phyloP scores from a whole-genome alignment of 2,329 filamentous ascomycete genomes.

The Tolypocladium ophioglossoides region DNA sequence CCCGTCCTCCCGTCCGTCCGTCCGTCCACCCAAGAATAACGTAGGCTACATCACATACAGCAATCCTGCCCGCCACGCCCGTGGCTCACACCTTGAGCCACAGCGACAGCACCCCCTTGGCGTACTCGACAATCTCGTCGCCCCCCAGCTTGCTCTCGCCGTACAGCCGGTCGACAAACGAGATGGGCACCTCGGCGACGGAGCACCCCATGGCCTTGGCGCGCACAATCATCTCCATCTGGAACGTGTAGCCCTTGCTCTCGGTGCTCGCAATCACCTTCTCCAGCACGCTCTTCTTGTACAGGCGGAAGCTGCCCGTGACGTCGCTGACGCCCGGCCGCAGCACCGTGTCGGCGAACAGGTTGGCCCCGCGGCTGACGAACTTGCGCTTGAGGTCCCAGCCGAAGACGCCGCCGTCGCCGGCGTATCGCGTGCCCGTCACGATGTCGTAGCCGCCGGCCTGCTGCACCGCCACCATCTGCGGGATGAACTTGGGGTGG shows the following conservation, averaged over 20 bases:
- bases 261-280: conserved; percentile 85
- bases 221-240: conserved; percentile 99
- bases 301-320: conserved; percentile 88
- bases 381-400: conserved; percentile 93
- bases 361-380: conserved; percentile 77
- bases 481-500: conserved; percentile 96
- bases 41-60: neutral
- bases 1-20: neutral
- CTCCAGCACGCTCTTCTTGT: conserved; percentile 82
- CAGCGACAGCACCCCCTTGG: conserved; percentile 69
- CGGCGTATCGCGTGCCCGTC: conserved; percentile 89
- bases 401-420: conserved; percentile 80
- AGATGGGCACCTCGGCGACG: conserved; percentile 92
- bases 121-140: conserved; percentile 93
- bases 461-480: conserved; percentile 80
- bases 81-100: conserved; percentile 63
- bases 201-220: conserved; percentile 93
- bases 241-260: conserved; percentile 96
- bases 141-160: conserved; percentile 92
- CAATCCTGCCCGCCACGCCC: no score
- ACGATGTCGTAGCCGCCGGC: conserved; percentile 84
- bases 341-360: conserved; percentile 91
- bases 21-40: neutral
- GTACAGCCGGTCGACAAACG: conserved; percentile 90
- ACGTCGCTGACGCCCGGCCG: conserved; percentile 90